phyloP scores from a whole-genome alignment of 352 stramenopile species.

The Pythium folliculosum region DNA sequence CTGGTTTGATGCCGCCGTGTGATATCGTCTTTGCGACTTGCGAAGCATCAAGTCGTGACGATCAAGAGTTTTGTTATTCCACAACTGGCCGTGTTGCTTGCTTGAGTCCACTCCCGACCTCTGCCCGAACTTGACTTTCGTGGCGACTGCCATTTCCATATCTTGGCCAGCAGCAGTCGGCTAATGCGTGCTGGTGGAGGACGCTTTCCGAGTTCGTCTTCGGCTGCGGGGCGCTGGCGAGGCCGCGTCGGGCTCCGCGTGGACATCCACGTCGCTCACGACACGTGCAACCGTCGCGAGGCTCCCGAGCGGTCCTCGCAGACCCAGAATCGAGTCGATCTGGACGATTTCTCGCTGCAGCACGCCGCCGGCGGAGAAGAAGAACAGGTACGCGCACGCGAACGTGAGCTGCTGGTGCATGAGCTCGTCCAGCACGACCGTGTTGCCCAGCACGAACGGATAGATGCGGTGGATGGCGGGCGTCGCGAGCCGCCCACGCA shows the following conservation, averaged over 20 bases:
- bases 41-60: no score
- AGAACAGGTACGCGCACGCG: constrained; percentile 8
- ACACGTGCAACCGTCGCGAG: constrained; percentile 6
- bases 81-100: no score
- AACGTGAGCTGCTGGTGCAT: constrained; percentile 13
- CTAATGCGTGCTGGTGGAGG: no score
- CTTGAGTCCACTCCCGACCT: no score
- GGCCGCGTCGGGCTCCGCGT: neutral
- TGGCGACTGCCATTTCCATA: no score
- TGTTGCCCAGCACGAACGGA: constrained; percentile 17
- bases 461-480: constrained; percentile 7
- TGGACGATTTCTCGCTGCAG: constrained; percentile 7
- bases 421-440: constrained; percentile 16
- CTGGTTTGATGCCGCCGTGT: no score
- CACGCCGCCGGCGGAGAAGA: neutral
- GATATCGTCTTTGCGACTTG: no score
- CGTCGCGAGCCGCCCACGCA: constrained; percentile 12
- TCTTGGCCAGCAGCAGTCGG: no score
- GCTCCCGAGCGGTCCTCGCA: neutral
- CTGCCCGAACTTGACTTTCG: no score
- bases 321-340: neutral
- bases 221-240: no score
- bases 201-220: no score
- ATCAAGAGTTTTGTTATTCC: no score
- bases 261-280: neutral